A percentile compares a stretch with the other conserved stretches of the same genome.
Evolutionary conservation across 2,329 filamentous ascomycete species (phyloP).

Genomic region (Xylariales sp.): DNA sequence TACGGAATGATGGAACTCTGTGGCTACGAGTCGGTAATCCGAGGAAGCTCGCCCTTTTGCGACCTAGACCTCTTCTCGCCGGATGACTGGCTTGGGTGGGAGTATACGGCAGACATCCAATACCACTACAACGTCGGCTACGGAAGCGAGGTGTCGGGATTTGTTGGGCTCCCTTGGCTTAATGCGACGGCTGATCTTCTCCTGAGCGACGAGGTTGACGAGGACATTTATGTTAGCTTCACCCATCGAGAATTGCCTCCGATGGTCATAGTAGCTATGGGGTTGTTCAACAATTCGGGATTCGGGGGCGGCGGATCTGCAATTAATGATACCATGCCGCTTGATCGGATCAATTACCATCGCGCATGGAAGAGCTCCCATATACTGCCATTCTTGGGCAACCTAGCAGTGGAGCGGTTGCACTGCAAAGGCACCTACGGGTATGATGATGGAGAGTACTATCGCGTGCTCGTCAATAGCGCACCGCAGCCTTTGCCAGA

Average conservation of each 20-base stretch:
- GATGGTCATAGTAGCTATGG: conserved; percentile 73
- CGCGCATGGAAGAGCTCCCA: conserved; percentile 73
- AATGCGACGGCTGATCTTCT: conserved; percentile 68
- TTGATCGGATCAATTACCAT: conserved; percentile 69
- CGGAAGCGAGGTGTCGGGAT: conserved; percentile 66
- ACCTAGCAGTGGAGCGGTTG: conserved; percentile 74
- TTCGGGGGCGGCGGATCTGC: conserved; percentile 61
- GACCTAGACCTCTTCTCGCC: conserved; percentile 67
- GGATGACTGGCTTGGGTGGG: conserved; percentile 74
- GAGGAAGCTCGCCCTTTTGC: conserved; percentile 71
- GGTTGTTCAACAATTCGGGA: conserved; percentile 75
- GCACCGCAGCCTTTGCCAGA: conserved; percentile 56
- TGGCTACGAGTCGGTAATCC: conserved; percentile 73
- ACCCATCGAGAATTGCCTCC: conserved; percentile 77
- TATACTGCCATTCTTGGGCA: conserved; percentile 73
- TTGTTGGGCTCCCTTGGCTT: conserved; percentile 74
- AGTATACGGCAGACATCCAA: conserved; percentile 72
- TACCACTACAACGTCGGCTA: conserved; percentile 76
- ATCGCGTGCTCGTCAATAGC: conserved; percentile 59
- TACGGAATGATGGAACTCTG: conserved; percentile 75
- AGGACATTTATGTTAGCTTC: conserved; percentile 75
- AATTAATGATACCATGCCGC: conserved; percentile 73
- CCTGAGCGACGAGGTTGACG: conserved; percentile 52
- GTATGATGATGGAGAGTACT: conserved; percentile 63
- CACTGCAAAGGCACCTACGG: conserved; percentile 68